Evolutionary conservation across 257 asterid species (phyloP), one percentile per base, ranked within the genome.

Genomic region (Parsonsia alboflavescens): DNA sequence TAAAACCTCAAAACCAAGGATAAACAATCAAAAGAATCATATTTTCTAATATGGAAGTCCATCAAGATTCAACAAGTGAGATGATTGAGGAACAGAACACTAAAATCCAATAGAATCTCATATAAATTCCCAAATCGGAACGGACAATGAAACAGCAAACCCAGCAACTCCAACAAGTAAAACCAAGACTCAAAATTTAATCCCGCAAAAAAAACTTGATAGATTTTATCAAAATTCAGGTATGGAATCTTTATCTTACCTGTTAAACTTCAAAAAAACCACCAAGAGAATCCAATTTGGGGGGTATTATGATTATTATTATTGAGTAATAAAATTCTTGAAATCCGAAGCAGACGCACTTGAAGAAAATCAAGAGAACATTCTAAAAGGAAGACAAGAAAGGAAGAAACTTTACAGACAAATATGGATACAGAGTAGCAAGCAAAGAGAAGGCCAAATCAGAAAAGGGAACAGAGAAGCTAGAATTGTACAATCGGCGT

Each of bases 281-380:
- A 28, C 70, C 75, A 58, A 58, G 70, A 46, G 50, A 61, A 68
- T 58, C 52, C 79, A 44, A 69, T 30, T 33, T n/a, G n/a, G 24
- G 62, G 70, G 30, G 3, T 33, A 33, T 33, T 33, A 33, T 3
- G 3, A 33, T 3, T 33, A 33, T 3, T 33, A 33, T 33, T 30
- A 10, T 57, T 11, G 62, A 68, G 12, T 33, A 65, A 39, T 69
- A 65, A 77, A 53, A 73, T 28, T 61, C 71, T 53, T 45, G 78
- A 59, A 78, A 44, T 46, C 71, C 78, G 45, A 69, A 78, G 64
- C 58, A 78, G 53, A 57, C 63, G 75, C 62, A 73, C 28, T 53
- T 24, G 53, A 52, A 33, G 73, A 72, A 72, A 77, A 56, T 54
- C 67, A 53, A 2, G 28, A 26, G 69, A 75, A 56, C 8, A 56